Evolutionary conservation across 306 rosid genomes (phyloP).

Genomic region (Oxytropis ochrocephala): DNA sequence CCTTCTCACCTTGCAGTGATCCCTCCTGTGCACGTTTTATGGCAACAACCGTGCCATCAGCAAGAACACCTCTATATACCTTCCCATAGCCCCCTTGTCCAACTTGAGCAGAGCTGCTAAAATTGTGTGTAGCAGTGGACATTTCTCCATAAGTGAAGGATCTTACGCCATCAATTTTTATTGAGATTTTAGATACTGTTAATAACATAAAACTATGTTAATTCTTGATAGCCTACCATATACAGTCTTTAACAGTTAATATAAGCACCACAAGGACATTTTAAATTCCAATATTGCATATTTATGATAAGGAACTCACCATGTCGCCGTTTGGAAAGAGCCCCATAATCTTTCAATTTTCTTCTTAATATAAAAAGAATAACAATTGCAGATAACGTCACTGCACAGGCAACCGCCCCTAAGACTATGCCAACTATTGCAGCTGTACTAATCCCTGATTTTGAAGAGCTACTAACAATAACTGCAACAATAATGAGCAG

Average conservation of each 20-base stretch:
- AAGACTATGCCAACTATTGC: slow-evolving; percentile 65
- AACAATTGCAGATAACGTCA: slow-evolving; percentile 53
- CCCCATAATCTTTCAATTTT: slow-evolving; percentile 23
- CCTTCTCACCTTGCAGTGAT: slow-evolving; percentile 78
- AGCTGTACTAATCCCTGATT: slow-evolving; percentile 53
- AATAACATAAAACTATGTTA: slow-evolving; percentile 19
- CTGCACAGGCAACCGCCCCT: slow-evolving; percentile 69
- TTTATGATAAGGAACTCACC: slow-evolving; percentile 55
- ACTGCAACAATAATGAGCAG: slow-evolving; percentile 42
- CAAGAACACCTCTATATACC: slow-evolving; percentile 65
- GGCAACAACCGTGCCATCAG: slow-evolving; percentile 59
- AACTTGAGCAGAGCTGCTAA: slow-evolving; percentile 49
- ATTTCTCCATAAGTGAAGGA: slow-evolving; percentile 52
- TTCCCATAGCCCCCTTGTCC: slow-evolving; percentile 89
- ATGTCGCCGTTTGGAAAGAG: slow-evolving; percentile 47
- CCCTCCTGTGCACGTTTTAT: slow-evolving; percentile 86
- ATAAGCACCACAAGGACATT: not conserved
- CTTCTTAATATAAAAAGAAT: slow-evolving; percentile 54
- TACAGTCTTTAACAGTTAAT: not conserved
- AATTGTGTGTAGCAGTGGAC: slow-evolving; percentile 58
- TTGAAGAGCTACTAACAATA: not conserved
- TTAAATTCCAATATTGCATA: not conserved
- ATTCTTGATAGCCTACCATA: slow-evolving; percentile 1
- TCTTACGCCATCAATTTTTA: slow-evolving; percentile 67
- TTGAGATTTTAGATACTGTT: slow-evolving; percentile 50